phyloP scores from a whole-genome alignment of 2,329 filamentous ascomycete genomes.

The Diaporthe vexans region DNA sequence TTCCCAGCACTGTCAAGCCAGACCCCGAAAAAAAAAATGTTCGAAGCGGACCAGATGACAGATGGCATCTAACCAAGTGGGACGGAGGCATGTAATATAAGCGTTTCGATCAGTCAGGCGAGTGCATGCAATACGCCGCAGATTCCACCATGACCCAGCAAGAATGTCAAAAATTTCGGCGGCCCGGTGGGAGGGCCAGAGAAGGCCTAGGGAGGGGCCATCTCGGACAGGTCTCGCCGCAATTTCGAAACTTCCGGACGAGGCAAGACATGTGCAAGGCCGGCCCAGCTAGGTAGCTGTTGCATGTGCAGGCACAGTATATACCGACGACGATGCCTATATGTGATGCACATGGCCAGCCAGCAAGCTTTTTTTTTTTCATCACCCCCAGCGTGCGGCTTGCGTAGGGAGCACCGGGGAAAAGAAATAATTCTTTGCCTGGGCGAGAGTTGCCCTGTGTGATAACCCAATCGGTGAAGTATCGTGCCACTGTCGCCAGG shows the following conservation, averaged over 20 bases:
- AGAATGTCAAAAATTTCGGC: conserved; percentile 32
- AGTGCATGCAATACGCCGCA: conserved; percentile 24
- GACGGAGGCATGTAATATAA: conserved; percentile 35
- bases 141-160: conserved; percentile 32
- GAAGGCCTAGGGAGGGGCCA: neutral
- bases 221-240: conserved; percentile 28
- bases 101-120: conserved; percentile 30
- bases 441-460: neutral
- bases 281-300: neutral
- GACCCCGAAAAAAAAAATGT: neutral
- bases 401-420: neutral
- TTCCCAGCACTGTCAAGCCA: conserved; percentile 29
- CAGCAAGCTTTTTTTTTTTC: neutral
- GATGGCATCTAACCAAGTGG: conserved; percentile 30
- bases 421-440: neutral
- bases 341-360: neutral
- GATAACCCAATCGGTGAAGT: neutral
- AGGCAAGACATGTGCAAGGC: conserved; percentile 12
- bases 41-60: conserved; percentile 30
- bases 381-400: neutral
- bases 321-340: conserved; percentile 15
- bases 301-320: conserved; percentile 15
- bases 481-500: conserved; percentile 27
- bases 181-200: neutral
- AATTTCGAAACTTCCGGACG: conserved; percentile 21